Conservation (phyloP, 176 grass and related monocot species). For the Panicum miliaceum region DNA sequence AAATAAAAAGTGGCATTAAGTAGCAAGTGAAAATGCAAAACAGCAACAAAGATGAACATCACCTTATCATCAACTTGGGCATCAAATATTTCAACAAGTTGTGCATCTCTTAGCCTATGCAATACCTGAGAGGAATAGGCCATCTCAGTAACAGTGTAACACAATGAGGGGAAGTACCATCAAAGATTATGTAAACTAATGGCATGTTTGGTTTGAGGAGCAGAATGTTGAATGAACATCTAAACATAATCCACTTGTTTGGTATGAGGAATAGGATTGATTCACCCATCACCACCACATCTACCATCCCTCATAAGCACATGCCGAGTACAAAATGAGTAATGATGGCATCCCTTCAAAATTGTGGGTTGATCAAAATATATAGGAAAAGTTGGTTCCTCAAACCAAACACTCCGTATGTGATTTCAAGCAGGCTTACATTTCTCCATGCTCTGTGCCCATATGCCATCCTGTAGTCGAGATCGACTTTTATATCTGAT, state of each 20-base stretch:
- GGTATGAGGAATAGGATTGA: background rate
- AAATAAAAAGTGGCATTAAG: background rate
- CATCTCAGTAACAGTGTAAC: slow-evolving; percentile 38
- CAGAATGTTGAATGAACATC: slow-evolving; percentile 19
- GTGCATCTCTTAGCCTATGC: slow-evolving; percentile 81
- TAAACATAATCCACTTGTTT: background rate
- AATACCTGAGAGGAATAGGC: slow-evolving; percentile 58
- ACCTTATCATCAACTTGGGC: slow-evolving; percentile 75
- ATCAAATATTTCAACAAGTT: slow-evolving; percentile 82
- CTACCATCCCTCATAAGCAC: background rate
- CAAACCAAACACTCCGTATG: background rate
- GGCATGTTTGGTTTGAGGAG: background rate
- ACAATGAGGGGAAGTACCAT: slow-evolving; percentile 28
- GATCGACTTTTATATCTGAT: slow-evolving; percentile 86
- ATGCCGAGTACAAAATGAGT: background rate
- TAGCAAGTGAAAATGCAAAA: slow-evolving; percentile 40
- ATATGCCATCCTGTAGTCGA: slow-evolving; percentile 68
- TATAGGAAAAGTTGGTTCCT: background rate
- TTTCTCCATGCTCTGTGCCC: slow-evolving; percentile 94
- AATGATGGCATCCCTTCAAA: background rate
- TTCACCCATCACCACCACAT: background rate
- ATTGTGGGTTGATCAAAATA: background rate
- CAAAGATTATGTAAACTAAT: slow-evolving; percentile 36
- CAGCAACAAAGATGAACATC: slow-evolving; percentile 20
- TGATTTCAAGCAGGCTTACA: slow-evolving; percentile 59